A percentile compares a stretch with the other conserved stretches of the same genome.
Conservation (phyloP, 1,139 yeast species). For the Yamadazyma dendronema region DNA sequence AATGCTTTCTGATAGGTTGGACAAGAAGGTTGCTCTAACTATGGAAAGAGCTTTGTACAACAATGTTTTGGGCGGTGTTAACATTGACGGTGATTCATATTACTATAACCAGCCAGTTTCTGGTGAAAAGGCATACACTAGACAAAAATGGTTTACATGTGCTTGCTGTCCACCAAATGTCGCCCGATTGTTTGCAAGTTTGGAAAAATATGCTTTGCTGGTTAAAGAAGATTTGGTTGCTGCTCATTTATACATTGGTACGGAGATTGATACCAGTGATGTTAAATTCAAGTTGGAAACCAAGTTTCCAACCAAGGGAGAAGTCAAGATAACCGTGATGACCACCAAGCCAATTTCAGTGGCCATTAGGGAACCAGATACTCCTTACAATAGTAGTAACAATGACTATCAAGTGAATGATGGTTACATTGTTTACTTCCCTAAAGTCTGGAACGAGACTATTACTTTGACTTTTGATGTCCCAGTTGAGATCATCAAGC, state of each 20-base stretch:
- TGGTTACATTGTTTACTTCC: constrained; percentile 12
- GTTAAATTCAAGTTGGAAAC: constrained; percentile 9
- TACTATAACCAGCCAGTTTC: constrained; percentile 18
- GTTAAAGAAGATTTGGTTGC: constrained; percentile 8
- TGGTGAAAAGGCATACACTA: constrained; percentile 12
- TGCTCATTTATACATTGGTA: constrained; percentile 17
- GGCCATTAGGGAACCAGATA: constrained; percentile 14
- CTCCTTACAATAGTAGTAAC: constrained; percentile 5
- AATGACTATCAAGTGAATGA: constrained; percentile 1
- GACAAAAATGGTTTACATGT: constrained; percentile 20
- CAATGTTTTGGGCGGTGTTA: constrained; percentile 19
- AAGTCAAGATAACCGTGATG: constrained; percentile 5
- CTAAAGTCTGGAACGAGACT: constrained; percentile 10
- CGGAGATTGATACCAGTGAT: constrained; percentile 5
- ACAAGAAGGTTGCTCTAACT: constrained; percentile 13
- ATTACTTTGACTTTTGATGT: constrained; percentile 13
- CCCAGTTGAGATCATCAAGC: constrained; percentile 12
- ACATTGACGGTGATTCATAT: constrained; percentile 17
- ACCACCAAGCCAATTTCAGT: constrained; percentile 10
- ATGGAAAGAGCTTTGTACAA: constrained; percentile 20
- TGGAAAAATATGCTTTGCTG: constrained; percentile 15
- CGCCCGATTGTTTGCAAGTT: constrained; percentile 16
- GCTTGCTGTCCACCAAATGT: constrained; percentile 27
- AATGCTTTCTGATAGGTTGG: constrained; percentile 13
- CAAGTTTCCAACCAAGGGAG: constrained; percentile 15